A percentile compares a stretch with the other conserved stretches of the same genome.
Conservation (phyloP, 2,329 filamentous ascomycete species). For the Aphanoascus verrucosus region DNA sequence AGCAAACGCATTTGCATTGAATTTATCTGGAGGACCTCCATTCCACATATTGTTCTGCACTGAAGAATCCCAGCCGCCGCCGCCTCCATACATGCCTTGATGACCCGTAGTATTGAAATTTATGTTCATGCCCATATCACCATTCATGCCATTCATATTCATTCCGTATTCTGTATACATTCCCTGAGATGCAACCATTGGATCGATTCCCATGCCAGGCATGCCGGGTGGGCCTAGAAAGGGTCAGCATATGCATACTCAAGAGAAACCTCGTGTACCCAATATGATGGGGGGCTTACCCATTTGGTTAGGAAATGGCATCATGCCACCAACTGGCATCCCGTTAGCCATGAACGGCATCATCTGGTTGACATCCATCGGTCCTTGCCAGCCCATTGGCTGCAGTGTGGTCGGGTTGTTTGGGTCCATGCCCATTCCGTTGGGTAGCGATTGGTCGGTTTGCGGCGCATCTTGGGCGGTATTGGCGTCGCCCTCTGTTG, state of each 20-base stretch:
- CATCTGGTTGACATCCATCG: constrained; percentile 55
- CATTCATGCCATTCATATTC: constrained; percentile 74
- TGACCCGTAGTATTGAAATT: constrained; percentile 40
- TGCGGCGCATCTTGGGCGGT: not conserved
- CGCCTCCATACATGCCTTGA: constrained; percentile 60
- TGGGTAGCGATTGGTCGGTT: constrained; percentile 15
- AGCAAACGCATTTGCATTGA: constrained; percentile 67
- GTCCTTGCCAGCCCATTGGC: constrained; percentile 52
- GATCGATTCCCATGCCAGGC: constrained; percentile 72
- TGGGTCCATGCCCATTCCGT: constrained; percentile 36
- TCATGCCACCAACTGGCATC: constrained; percentile 34
- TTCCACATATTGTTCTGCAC: constrained; percentile 42
- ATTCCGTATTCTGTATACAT: constrained; percentile 48
- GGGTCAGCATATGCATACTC: not conserved
- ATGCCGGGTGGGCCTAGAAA: constrained; percentile 46
- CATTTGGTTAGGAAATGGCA: constrained; percentile 72
- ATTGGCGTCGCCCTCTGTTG: constrained; percentile 16
- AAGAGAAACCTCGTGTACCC: too few relatives aligned
- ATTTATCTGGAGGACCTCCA: constrained; percentile 66
- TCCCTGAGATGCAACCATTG: constrained; percentile 39
- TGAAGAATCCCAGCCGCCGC: too few relatives aligned
- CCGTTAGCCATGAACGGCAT: constrained; percentile 50
- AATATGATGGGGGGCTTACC: constrained; percentile 48
- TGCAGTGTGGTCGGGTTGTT: constrained; percentile 41
- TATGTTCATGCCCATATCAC: constrained; percentile 69